Evolutionary conservation across 768 basidiomycete genomes (phyloP).

Genomic region (Podaxis sp.): DNA sequence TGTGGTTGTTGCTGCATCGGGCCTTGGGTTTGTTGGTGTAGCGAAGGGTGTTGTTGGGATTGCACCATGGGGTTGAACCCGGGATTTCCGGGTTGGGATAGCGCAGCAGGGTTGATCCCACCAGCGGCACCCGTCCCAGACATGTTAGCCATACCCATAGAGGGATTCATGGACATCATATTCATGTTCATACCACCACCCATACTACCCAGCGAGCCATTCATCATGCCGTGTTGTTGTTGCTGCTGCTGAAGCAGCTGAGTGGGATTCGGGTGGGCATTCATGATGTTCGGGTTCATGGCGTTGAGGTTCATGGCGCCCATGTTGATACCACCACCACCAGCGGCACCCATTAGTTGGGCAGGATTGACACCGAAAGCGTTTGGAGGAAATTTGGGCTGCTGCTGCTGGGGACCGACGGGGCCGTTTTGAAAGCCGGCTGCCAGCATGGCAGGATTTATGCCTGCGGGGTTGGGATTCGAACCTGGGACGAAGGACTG

Average conservation of each 20-base stretch:
- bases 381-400: conserved; percentile 10
- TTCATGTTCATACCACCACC: conserved; percentile 14
- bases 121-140: conserved; percentile 1
- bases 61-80: conserved; percentile 17
- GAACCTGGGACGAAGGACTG: conserved; percentile 13
- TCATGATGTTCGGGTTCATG: conserved; percentile 13
- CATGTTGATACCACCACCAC: conserved; percentile 8
- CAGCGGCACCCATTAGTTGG: conserved; percentile 10
- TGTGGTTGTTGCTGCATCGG: conserved; percentile 1
- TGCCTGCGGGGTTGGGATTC: conserved; percentile 9
- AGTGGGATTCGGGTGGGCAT: conserved; percentile 5
- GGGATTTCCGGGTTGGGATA: conserved; percentile 10
- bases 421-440: conserved; percentile 12
- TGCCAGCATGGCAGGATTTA: conserved; percentile 15
- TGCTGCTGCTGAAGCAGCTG: conserved; percentile 13
- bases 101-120: conserved; percentile 14
- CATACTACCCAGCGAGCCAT: conserved; percentile 11
- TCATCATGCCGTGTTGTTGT: conserved; percentile 14
- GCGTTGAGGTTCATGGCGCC: conserved; percentile 9
- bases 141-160: conserved; percentile 8
- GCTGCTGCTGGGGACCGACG: conserved; percentile 9
- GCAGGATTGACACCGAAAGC: conserved; percentile 14
- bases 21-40: conserved; percentile 15
- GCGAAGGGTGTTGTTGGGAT: conserved; percentile 21
- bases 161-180: conserved; percentile 12